Evolutionary conservation across 306 rosid species (phyloP), one percentile per base, ranked within the genome.

Genomic region (Crataegus laevigata): DNA sequence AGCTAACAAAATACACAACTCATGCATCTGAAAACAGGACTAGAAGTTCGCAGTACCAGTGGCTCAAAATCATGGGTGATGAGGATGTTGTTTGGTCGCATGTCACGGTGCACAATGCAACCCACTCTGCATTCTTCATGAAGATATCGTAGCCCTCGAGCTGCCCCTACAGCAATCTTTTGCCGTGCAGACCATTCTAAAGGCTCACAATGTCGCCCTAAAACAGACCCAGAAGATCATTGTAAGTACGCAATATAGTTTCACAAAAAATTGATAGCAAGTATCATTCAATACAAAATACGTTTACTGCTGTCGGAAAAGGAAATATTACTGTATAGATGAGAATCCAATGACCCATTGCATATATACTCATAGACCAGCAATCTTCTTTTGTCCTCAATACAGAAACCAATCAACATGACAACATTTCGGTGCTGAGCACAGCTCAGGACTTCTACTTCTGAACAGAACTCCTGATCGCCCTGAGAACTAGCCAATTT

Each of bases 51-150:
- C 36, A 68, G 34, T 86, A 96, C 99, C 92, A 96, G 82, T 67
- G 99, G 98, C 64, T 96, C 97, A 89, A 96, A 96, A 86, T 96
- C 99, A 92, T 96, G 99, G 64, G 99, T 96, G 74, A 96, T 89
- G 54, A 96, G 99, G 76, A 96, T 96, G 91, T 96, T 96, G 86
- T 96, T 96, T 40, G 99, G 99, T 79, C 99, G 85, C 99, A 96
- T 92, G 80, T 96, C 99, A 72, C 98, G 97, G 84, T 96, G 99
- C 81, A 96, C 96, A 73, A 96, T 96, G 83, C 98, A 96, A 76
- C 99, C 99, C 21, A 96, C 99, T 84, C 99, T 84, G 81, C 99
- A 96, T 83, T 96, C 99, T 84, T 96, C 98, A 50, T 96, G 99
- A 78, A 96, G 97, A 89, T 96, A 96, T 75, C 99, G 87, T 71